Evolutionary conservation across 805 yeast species (phyloP), one percentile per base, ranked within the genome.

Genomic region (Metschnikowia colocasiae): DNA sequence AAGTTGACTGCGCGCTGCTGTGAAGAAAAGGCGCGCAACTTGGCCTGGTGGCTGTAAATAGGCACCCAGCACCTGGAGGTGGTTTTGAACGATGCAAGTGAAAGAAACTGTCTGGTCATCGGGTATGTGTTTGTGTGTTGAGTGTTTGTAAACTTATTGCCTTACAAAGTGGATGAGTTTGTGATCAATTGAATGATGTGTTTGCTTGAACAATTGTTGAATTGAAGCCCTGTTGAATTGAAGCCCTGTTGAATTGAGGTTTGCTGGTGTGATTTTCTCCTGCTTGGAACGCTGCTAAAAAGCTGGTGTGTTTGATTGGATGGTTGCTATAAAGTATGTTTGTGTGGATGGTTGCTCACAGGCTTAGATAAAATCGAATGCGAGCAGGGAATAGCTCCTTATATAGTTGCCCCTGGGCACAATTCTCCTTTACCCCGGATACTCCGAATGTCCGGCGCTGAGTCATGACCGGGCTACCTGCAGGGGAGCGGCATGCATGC

Each of bases 11-110:
- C 60, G 51, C 71, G 60, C 48, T 68, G 73, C 46, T 59, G 60
- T 1, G 73, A 65, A 27, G 74, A 68, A 40, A 69, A 71, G 47
- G 52, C 59, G 52, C 75, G 62, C 38, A 48, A 43, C 20, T 52
- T 46, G 45, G 47, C 46, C 22, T 47, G 49, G 9, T 51, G 45
- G 26, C 49, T 33, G 12, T 51, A 30, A 23, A 36, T 45, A 41
- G 61, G 63, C 22, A 71, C 55, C 75, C 75, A 71, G 57, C 74
- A 69, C 50, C 73, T 67, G 40, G 74, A 59, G 45, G 75, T 73
- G 40, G 76, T 71, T 55, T 66, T 69, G 59, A 60, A 63, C 16
- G 69, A 55, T 29, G 72, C 57, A 35, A 71, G 61, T 42, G 62
- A 62, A 40, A 68, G 57, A 35, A 68, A 59, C 52, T 63, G 63